Evolutionary conservation across 208 protist genomes (phyloP).

Genomic region (Balamuthia mandrillaris): DNA sequence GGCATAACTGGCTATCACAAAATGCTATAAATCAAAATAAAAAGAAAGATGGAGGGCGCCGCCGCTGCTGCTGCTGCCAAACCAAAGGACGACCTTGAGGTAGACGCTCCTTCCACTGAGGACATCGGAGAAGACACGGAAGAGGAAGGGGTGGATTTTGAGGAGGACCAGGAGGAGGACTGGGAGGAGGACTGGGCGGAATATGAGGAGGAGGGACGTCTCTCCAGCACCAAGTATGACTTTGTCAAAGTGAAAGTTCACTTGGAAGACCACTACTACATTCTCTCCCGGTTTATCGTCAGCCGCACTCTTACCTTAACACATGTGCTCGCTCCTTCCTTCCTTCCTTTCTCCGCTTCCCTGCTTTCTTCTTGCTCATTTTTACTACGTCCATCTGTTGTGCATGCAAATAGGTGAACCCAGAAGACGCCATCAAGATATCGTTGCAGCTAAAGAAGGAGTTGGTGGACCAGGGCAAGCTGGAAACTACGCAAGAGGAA

Average conservation of each 20-base stretch:
- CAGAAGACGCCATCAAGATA: constrained; percentile 62
- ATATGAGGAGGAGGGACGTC: neutral
- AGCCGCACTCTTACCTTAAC: constrained; percentile 64
- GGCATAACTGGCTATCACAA: neutral
- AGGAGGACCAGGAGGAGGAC: neutral
- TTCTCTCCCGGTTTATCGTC: constrained; percentile 67
- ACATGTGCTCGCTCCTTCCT: constrained; percentile 39
- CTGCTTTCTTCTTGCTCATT: neutral
- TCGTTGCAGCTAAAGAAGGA: constrained; percentile 67
- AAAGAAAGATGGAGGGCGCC: neutral
- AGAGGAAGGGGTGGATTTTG: neutral
- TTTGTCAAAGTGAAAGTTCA: constrained; percentile 67
- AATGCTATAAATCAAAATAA: neutral
- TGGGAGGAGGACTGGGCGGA: neutral
- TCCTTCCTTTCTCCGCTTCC: neutral
- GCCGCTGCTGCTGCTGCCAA: too few relatives aligned
- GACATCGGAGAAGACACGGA: neutral
- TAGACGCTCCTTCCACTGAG: too few relatives aligned
- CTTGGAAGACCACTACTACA: constrained; percentile 69
- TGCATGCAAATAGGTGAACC: constrained; percentile 19
- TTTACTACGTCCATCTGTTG: neutral
- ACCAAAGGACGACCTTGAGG: too few relatives aligned
- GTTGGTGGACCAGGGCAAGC: constrained; percentile 58
- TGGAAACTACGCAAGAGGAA: constrained; percentile 62
- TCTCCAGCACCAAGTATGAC: constrained; percentile 67